These are phyloP conservation scores for Aureobasidium sp. DNA, from an alignment of 2,329 filamentous ascomycete species.

Conservation along the genomic window DNA sequence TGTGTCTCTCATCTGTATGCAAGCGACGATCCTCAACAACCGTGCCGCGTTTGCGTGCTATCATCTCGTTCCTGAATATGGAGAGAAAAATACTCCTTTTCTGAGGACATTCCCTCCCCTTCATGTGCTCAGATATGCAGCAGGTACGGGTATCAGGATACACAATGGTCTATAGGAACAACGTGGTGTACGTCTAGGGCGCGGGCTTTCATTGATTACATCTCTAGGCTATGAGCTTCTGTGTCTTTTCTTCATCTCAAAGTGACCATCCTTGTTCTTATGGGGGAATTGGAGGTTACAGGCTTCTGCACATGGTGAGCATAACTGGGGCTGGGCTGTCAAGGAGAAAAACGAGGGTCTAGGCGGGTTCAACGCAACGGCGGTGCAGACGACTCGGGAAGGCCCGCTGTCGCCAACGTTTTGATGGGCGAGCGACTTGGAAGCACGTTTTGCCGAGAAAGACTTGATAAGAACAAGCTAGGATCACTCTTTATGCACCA, in stretches of 20 bases:
- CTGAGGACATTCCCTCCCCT: neutral
- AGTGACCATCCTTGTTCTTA: too few relatives aligned
- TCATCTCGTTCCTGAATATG: neutral
- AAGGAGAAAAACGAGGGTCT: neutral
- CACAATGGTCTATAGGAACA: too few relatives aligned
- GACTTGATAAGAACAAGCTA: slow-evolving; percentile 10
- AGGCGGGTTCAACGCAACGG: neutral
- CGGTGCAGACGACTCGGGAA: neutral
- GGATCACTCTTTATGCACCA: slow-evolving; percentile 2
- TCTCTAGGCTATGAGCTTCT: too few relatives aligned
- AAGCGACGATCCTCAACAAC: neutral
- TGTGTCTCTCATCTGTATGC: neutral
- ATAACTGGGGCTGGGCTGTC: neutral
- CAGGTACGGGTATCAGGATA: too few relatives aligned
- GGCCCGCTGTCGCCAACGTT: neutral
- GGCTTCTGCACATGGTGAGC: too few relatives aligned
- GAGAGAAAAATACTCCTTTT: neutral
- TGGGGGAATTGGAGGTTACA: too few relatives aligned
- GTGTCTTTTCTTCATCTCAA: too few relatives aligned
- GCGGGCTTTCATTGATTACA: too few relatives aligned
- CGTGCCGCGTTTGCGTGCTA: neutral
- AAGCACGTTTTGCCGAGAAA: slow-evolving; percentile 12
- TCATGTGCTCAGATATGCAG: too few relatives aligned
- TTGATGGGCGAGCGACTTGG: neutral
- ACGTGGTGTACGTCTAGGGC: too few relatives aligned